phyloP scores from a whole-genome alignment of 192 early-diverging fungal species.

The Backusella sp. region DNA sequence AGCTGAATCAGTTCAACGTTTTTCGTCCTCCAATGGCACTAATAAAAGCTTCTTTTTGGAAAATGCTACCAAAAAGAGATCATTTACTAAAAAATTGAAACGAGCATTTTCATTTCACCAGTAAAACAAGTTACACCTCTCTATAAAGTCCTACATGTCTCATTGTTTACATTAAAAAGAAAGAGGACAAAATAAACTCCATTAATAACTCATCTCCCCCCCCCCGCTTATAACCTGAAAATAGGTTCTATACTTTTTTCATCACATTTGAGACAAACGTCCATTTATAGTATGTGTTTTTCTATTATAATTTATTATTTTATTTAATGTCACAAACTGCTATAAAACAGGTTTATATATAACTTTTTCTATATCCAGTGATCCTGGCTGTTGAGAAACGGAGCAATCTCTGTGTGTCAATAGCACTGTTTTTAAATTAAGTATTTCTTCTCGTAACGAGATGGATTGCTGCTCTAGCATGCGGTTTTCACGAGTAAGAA shows the following conservation, averaged over 20 bases:
- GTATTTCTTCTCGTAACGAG: conserved; percentile 64
- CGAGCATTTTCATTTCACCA: conserved; percentile 3
- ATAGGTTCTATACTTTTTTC: neutral
- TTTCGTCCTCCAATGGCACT: neutral
- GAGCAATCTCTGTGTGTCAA: conserved; percentile 5
- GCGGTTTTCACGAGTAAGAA: conserved; percentile 63
- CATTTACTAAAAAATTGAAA: conserved; percentile 6
- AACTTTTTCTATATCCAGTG: neutral
- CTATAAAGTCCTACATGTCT: neutral
- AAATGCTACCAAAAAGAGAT: neutral
- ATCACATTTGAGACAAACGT: neutral
- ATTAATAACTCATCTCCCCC: neutral
- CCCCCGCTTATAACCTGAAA: neutral
- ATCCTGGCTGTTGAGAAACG: neutral
- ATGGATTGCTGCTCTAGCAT: conserved; percentile 53
- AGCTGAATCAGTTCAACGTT: neutral
- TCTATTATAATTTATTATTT: neutral
- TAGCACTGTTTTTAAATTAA: conserved; percentile 76
- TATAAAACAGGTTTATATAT: neutral
- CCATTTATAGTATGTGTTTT: neutral
- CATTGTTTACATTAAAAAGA: neutral
- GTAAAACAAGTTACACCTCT: neutral
- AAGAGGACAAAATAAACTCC: neutral
- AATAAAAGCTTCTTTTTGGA: neutral
- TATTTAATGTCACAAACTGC: neutral